phyloP scores from a whole-genome alignment of 2,329 filamentous ascomycete genomes.

The Alternaria hordeiaustralica region DNA sequence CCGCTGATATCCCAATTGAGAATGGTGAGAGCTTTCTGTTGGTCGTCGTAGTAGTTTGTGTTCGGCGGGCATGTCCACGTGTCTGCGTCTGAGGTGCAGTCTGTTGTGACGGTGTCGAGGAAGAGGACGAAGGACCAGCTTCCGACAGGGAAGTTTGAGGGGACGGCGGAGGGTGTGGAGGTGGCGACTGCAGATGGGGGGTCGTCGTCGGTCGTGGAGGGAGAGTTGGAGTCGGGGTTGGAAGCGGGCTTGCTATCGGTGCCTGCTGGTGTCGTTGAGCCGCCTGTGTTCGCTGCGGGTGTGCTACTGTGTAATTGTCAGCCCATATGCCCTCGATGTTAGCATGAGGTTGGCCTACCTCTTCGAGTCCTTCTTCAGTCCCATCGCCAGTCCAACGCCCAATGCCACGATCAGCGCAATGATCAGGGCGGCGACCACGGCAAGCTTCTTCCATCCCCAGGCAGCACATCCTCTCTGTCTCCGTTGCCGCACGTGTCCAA shows the following conservation, averaged over 20 bases:
- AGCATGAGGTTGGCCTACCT: constrained; percentile 20
- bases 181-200: constrained; percentile 24
- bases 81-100: constrained; percentile 64
- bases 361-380: constrained; percentile 46
- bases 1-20: constrained; percentile 68
- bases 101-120: constrained; percentile 60
- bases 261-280: not conserved
- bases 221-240: constrained; percentile 2
- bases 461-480: constrained; percentile 26
- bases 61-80: constrained; percentile 71
- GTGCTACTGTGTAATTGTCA: constrained; percentile 12
- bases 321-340: not conserved
- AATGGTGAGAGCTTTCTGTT: constrained; percentile 54
- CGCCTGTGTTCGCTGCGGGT: not conserved
- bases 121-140: constrained; percentile 67
- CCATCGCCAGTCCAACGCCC: constrained; percentile 49
- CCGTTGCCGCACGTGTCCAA: constrained; percentile 32
- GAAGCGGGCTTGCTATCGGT: not conserved
- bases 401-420: constrained; percentile 47
- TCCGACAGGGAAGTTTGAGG: constrained; percentile 64
- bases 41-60: constrained; percentile 55
- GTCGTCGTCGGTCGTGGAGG: constrained; percentile 10
- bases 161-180: constrained; percentile 21
- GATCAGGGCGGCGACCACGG: constrained; percentile 43
- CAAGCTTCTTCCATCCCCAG: constrained; percentile 51